Evolutionary conservation across 768 basidiomycete species (phyloP).

Genomic region (Auricularia heimuer): DNA sequence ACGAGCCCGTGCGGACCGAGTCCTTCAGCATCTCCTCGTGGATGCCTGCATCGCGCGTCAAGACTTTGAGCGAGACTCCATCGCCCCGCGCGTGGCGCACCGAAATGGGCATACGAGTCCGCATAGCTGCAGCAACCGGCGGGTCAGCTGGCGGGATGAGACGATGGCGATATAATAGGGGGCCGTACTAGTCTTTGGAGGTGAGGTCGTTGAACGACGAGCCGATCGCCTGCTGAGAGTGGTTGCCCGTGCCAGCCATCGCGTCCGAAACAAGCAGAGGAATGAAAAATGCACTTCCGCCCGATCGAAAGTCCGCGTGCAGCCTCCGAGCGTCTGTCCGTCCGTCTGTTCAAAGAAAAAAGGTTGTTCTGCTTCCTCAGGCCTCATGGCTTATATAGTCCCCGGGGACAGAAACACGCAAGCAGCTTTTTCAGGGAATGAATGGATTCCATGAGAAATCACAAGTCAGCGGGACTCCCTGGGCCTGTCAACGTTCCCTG

Average conservation of each 20-base stretch:
- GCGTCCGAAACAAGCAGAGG: background rate
- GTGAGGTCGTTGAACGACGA: background rate
- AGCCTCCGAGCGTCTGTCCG: too few relatives aligned
- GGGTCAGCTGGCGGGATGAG: background rate
- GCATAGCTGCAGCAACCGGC: constrained; percentile 54
- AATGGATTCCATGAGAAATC: too few relatives aligned
- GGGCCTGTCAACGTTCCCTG: too few relatives aligned
- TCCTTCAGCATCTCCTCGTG: constrained; percentile 99
- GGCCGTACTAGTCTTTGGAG: background rate
- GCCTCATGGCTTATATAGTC: too few relatives aligned
- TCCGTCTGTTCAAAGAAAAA: too few relatives aligned
- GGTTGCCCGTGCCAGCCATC: constrained; percentile 1
- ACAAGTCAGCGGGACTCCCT: too few relatives aligned
- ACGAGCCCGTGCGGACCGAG: constrained; percentile 86
- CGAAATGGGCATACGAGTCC: constrained; percentile 93
- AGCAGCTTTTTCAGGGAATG: too few relatives aligned
- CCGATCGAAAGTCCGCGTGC: too few relatives aligned
- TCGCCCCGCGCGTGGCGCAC: constrained; percentile 31
- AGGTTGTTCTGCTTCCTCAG: too few relatives aligned
- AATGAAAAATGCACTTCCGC: background rate
- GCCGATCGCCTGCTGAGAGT: background rate
- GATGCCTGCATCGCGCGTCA: constrained; percentile 48
- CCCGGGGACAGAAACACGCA: too few relatives aligned
- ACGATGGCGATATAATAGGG: background rate
- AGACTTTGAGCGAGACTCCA: background rate